Percentiles rank a stretch among this genome's conserved stretches.
These are phyloP conservation scores for Porphyra umbilicalis DNA, from an alignment of 31 red algal species.

Conservation along the genomic window DNA sequence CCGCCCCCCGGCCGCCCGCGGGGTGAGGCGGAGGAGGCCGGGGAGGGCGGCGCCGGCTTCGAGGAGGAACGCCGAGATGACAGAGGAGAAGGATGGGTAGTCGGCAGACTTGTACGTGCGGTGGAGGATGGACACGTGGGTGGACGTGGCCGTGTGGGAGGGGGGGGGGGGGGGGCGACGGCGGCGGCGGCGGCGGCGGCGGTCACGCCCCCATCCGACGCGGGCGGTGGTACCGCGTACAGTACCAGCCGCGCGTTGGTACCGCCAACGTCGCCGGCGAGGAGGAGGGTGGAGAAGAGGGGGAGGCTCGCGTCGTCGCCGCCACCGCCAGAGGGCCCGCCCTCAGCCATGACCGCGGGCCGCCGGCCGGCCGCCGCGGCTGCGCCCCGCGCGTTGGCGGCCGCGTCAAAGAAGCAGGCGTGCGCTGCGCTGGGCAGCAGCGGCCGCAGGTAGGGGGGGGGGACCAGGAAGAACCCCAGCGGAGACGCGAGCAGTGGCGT, in stretches of 20 bases:
- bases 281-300: slow-evolving; percentile 5
- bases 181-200: no score
- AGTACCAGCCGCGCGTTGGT: slow-evolving; percentile 83
- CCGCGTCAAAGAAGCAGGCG: no score
- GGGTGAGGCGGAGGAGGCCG: background rate
- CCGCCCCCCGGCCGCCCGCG: background rate
- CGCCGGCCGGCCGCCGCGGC: no score
- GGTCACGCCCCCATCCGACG: background rate
- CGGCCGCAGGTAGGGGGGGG: no score
- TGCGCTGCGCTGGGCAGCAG: no score
- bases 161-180: background rate
- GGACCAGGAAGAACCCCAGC: no score
- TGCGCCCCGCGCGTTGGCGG: no score
- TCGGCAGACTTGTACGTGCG: slow-evolving; percentile 62
- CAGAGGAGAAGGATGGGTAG: slow-evolving; percentile 51
- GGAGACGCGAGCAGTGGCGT: no score
- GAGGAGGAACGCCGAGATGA: slow-evolving; percentile 28
- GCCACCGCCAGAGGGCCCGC: no score
- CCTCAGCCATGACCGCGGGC: no score
- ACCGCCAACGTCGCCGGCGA: slow-evolving; percentile 89
- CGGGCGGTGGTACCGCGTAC: slow-evolving; percentile 22
- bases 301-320: background rate
- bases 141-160: background rate
- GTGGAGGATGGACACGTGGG: slow-evolving; percentile 14
- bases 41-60: background rate